Evolutionary conservation across 176 grass and related monocot genomes (phyloP).

Genomic region (Alopecurus myosuroides): DNA sequence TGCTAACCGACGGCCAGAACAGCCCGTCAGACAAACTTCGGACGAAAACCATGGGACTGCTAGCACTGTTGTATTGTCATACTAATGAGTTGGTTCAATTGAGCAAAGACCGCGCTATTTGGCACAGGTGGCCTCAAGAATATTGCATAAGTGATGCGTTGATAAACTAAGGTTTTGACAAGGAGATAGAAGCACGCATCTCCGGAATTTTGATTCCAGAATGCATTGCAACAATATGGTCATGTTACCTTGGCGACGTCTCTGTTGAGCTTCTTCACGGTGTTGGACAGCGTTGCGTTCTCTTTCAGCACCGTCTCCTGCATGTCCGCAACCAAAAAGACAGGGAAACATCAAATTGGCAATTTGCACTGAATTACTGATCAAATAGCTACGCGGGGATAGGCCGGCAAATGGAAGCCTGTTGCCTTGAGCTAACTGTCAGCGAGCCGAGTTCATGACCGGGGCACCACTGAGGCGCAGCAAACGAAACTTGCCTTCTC

Average conservation of each 20-base stretch:
- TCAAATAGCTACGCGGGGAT: background rate
- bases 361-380: background rate
- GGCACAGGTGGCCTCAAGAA: background rate
- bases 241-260: constrained; percentile 75
- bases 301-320: constrained; percentile 77
- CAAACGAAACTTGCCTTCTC: constrained; percentile 49
- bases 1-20: too few species aligned
- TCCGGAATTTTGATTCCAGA: background rate
- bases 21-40: too few species aligned
- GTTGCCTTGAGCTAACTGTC: background rate
- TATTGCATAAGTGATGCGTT: background rate
- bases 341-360: background rate
- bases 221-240: background rate
- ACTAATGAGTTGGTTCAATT: background rate
- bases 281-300: constrained; percentile 57
- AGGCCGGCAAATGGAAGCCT: background rate
- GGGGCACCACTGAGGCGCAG: too few species aligned
- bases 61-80: too few species aligned
- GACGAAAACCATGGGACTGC: too few species aligned
- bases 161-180: background rate
- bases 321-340: background rate
- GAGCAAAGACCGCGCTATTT: too few species aligned
- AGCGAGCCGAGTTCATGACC: background rate
- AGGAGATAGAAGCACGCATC: background rate
- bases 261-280: constrained; percentile 69